phyloP scores from a whole-genome alignment of 768 basidiomycete genomes.

The Crucibulum laeve region DNA sequence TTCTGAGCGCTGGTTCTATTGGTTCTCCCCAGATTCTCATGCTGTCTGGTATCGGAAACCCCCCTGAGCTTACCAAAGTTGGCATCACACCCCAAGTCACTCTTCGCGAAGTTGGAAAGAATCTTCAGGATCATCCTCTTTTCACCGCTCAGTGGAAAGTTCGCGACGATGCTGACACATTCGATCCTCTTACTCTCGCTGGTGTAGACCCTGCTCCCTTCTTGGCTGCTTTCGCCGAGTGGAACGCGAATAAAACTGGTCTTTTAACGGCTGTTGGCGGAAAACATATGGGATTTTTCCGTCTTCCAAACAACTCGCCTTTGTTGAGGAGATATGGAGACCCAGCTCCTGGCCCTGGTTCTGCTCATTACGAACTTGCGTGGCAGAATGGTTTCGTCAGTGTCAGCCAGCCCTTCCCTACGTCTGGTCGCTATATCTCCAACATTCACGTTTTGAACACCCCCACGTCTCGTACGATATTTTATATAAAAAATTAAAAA shows the following conservation, averaged over 20 bases:
- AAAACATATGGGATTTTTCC: slow-evolving; percentile 12
- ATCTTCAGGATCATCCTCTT: slow-evolving; percentile 20
- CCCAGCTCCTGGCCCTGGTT: slow-evolving; percentile 16
- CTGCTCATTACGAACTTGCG: slow-evolving; percentile 13
- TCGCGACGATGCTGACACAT: slow-evolving; percentile 9
- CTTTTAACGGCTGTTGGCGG: slow-evolving; percentile 7
- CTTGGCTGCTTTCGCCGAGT: background rate
- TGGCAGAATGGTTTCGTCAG: slow-evolving; percentile 2
- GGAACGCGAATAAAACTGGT: slow-evolving; percentile 9
- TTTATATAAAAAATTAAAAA: background rate
- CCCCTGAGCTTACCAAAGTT: slow-evolving; percentile 9
- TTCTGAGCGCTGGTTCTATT: slow-evolving; percentile 31
- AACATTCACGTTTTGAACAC: background rate
- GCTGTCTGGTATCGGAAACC: slow-evolving; percentile 26
- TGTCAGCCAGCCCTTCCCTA: background rate
- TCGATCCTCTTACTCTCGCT: background rate
- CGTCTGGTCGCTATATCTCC: background rate
- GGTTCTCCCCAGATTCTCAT: slow-evolving; percentile 26
- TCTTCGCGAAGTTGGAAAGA: slow-evolving; percentile 22
- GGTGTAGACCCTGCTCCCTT: background rate
- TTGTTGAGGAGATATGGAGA: slow-evolving; percentile 11
- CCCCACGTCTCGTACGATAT: background rate
- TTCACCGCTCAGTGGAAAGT: slow-evolving; percentile 12
- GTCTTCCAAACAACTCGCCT: slow-evolving; percentile 9
- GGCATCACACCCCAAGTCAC: slow-evolving; percentile 15